Percentiles rank a stretch among this genome's conserved stretches.
Conservation (phyloP, 1,139 yeast genomes). For the Candida tetrigidarum region DNA sequence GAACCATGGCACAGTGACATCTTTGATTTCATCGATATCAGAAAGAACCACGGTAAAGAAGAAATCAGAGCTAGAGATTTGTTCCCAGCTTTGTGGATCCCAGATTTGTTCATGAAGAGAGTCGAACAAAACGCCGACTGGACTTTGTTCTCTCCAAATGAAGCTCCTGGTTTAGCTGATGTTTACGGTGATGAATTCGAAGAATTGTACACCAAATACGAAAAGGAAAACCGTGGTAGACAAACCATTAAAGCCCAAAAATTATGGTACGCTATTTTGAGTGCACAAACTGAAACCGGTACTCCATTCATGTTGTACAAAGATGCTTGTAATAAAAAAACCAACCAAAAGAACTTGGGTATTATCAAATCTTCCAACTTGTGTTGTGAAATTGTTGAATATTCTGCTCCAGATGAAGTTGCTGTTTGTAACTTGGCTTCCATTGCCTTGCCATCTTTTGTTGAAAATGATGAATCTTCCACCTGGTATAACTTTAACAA, state of each 20-base stretch:
- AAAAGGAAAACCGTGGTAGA: slow-evolving; percentile 71
- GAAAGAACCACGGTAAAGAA: slow-evolving; percentile 92
- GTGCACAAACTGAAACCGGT: slow-evolving; percentile 92
- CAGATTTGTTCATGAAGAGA: slow-evolving; percentile 88
- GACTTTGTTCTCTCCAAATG: slow-evolving; percentile 88
- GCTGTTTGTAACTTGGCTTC: slow-evolving; percentile 94
- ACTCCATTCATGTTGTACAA: slow-evolving; percentile 91
- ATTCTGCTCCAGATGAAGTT: slow-evolving; percentile 84
- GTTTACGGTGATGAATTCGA: slow-evolving; percentile 84
- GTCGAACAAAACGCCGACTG: slow-evolving; percentile 79
- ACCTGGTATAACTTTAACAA: slow-evolving; percentile 57
- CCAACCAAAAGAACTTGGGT: slow-evolving; percentile 88
- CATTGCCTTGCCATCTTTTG: slow-evolving; percentile 77
- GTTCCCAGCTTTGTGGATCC: slow-evolving; percentile 91
- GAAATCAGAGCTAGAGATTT: slow-evolving; percentile 89
- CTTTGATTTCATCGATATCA: slow-evolving; percentile 79
- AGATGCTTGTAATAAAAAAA: slow-evolving; percentile 82
- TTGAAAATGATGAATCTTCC: slow-evolving; percentile 42
- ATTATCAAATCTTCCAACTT: slow-evolving; percentile 85
- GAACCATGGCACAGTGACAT: slow-evolving; percentile 95
- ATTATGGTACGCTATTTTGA: slow-evolving; percentile 85
- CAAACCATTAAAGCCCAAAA: slow-evolving; percentile 82
- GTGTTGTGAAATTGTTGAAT: slow-evolving; percentile 91
- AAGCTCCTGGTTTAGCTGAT: slow-evolving; percentile 83
- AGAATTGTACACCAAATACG: slow-evolving; percentile 70